Evolutionary conservation across 345 rosid genomes (phyloP), one percentile per base, ranked within the genome.

Genomic region (Brassica cretica): DNA sequence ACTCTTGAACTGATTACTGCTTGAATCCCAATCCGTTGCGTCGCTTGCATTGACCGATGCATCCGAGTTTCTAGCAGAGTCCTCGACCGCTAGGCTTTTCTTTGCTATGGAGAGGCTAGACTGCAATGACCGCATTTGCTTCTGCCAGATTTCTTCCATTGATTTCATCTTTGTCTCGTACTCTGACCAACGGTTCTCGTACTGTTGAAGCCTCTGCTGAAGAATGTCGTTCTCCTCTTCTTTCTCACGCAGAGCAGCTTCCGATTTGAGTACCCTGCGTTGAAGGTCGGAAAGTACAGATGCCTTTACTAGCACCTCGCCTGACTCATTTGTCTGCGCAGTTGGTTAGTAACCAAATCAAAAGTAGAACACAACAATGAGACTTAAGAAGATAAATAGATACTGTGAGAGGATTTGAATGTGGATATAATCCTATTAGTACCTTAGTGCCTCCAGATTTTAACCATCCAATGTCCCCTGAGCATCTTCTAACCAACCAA

Each of bases 101-200:
- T 93, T 95, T 70, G 98, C 99, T 64, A 95, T 95, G 30, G 99
- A 95, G 39, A 95, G 94, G 62, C 98, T 93, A 19, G 98, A 95
- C 62, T 95, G 98, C 55, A 95, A 84, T 0, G 99, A 95, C 76
- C 98, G 79, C 99, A 93, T 95, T 86, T 95, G 98, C 79, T 95
- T 95, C 76, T 95, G 99, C 98, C 99, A 93, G 74, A 93, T 90
- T 79, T 95, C 98, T 80, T 93, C 99, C 99, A 95, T 95, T 70
- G 99, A 95, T 80, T 93, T 95, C 99, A 95, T 93, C 83, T 93
- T 95, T 55, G 87, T 78, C 84, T 95, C 98, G 37, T 93, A 93
- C 68, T 95, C 99, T 16, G 94, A 91, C 99, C 99, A 95, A 41
- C 98, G 94, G 82, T 83, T 90, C 80, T 95, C 98, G 27, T 95